Base-by-base conservation (phyloP, 345 rosid species). In the Firmiana major region DNA sequence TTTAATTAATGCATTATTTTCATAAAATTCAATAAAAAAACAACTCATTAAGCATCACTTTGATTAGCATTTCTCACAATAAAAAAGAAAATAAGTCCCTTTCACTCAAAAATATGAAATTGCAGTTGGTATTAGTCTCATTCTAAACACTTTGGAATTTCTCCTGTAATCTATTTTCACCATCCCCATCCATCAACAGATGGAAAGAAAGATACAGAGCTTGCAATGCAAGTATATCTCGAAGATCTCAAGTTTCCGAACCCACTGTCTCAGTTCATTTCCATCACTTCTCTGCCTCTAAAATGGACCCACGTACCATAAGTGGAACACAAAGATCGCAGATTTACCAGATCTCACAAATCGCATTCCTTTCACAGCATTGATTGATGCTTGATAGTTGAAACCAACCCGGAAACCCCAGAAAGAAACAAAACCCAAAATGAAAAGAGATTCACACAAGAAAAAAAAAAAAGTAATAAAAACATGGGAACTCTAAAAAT, bases 171-270 rank as follows among this genome's bases (percentile, higher is more conserved):
- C 3, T 60, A 5, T 24, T n/a, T 26, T 60, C 38, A 4, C 64
- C 38, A 26, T 11, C 1, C 64, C 36, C 7, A 1, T 26, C 66
- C 42, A 62, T 31, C 34, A 31, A 31, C 34, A 42, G 31, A 62
- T 31, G 66, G 15, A 65, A 65, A 7, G 26, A 71, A 31, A 24
- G 36, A 28, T 24, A 58, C 59, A 11, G 53, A 67, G 54, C 54
- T 67, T 67, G 72, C 17, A 67, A 36, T 10, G 13, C 10, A 9
- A 10, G 4, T 3, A 10, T 71, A 53, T 72, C 72, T 60, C 36
- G 63, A 70, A 75, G 55, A 70, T 57, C 63, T 45, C 51, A 24
- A n/a, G n/a, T n/a, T n/a, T n/a, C n/a, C n/a, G n/a, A n/a, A 36
- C 19, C 15, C 54, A 15, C 5, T 2, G 34, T 49, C 19, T 49